A percentile compares a stretch with the other conserved stretches of the same genome.
phyloP scores from a whole-genome alignment of 1,284 basidiomycete genomes.

The Microbotryum lychnidis-dioicae region DNA sequence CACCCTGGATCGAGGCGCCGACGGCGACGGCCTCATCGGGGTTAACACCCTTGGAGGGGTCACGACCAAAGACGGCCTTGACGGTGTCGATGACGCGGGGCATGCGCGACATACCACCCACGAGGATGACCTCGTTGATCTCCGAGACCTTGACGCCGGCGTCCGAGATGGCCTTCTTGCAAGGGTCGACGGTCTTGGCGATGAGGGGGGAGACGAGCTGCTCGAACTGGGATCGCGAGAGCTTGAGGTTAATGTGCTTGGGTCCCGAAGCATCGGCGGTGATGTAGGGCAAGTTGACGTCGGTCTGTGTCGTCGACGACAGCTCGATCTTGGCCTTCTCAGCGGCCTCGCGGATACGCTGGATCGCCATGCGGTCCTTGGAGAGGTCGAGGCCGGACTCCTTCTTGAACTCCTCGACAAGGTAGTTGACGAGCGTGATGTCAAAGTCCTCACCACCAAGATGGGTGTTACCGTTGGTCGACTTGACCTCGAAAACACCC shows the following conservation, averaged over 20 bases:
- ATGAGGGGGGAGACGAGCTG: conserved; percentile 72
- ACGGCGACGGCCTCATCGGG: conserved; percentile 91
- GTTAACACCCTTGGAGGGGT: conserved; percentile 96
- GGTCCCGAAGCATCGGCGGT: conserved; percentile 88
- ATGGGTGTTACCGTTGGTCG: conserved; percentile 97
- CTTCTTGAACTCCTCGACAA: conserved; percentile 91
- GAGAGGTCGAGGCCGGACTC: conserved; percentile 72
- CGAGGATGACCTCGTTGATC: conserved; percentile 92
- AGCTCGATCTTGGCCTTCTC: conserved; percentile 99
- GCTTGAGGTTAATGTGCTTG: conserved; percentile 90
- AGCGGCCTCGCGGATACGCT: conserved; percentile 95
- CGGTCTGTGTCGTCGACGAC: conserved; percentile 85
- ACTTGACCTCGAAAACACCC: conserved; percentile 98
- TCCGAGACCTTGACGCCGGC: conserved; percentile 87
- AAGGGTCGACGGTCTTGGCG: conserved; percentile 87
- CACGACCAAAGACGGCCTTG: conserved; percentile 83
- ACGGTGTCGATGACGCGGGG: conserved; percentile 90
- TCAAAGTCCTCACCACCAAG: conserved; percentile 97
- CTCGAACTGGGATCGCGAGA: conserved; percentile 86
- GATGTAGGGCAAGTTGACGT: conserved; percentile 95
- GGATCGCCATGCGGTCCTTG: conserved; percentile 92
- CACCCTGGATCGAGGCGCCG: conserved; percentile 86
- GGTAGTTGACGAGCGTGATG: conserved; percentile 76
- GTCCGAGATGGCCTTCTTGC: conserved; percentile 89
- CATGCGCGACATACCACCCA: conserved; percentile 98